phyloP scores from a whole-genome alignment of 768 basidiomycete species.

The Pleurotus ostreatus region DNA sequence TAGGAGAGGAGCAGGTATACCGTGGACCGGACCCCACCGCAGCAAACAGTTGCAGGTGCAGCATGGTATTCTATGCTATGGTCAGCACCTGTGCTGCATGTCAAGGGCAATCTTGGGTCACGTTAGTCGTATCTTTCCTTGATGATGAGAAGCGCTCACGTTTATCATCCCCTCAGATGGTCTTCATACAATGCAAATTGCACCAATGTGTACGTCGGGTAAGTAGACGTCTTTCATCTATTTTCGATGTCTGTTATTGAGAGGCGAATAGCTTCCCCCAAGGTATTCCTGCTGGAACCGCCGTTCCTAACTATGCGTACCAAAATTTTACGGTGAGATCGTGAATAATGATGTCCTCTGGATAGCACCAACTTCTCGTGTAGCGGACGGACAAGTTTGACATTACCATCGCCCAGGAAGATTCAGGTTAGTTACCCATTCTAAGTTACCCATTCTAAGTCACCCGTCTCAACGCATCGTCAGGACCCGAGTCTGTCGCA shows the following conservation, averaged over 20 bases:
- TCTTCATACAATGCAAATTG: constrained; percentile 43
- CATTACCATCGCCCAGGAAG: constrained; percentile 22
- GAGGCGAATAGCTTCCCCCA: constrained; percentile 26
- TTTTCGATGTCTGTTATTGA: background rate
- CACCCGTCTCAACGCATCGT: background rate
- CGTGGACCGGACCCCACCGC: constrained; percentile 27
- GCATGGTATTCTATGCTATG: constrained; percentile 49
- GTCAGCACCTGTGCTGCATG: constrained; percentile 49
- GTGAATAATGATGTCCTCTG: no score
- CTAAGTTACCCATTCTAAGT: background rate
- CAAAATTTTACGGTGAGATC: constrained; percentile 33
- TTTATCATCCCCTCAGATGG: constrained; percentile 37
- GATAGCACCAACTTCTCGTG: background rate
- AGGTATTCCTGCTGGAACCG: constrained; percentile 35
- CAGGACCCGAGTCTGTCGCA: constrained; percentile 31
- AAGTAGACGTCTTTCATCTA: constrained; percentile 9
- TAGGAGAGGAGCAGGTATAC: constrained; percentile 27
- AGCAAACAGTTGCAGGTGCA: constrained; percentile 45
- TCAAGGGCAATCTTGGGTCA: constrained; percentile 34
- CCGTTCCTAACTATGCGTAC: constrained; percentile 49
- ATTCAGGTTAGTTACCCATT: constrained; percentile 16
- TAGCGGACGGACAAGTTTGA: constrained; percentile 30
- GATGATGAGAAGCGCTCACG: background rate
- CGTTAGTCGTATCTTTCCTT: constrained; percentile 10
- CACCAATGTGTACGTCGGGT: constrained; percentile 33